Evolutionary conservation across 148 eudicot species (phyloP).

Genomic region (Dianthus caryophyllus): DNA sequence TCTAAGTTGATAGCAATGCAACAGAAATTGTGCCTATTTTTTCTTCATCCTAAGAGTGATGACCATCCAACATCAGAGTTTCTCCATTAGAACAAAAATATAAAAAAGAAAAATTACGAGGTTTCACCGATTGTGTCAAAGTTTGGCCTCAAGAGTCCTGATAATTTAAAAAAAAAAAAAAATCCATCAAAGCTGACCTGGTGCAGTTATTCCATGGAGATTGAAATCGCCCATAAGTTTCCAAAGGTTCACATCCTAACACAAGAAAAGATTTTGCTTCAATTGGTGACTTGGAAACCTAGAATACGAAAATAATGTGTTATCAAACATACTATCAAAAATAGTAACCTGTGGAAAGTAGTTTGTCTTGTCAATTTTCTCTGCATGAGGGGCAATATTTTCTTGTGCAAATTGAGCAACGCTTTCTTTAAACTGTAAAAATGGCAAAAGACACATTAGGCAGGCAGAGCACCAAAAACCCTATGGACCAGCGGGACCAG

Average conservation of each 20-base stretch:
- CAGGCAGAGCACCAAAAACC: too few relatives aligned
- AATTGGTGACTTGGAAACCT: background rate
- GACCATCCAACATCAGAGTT: too few relatives aligned
- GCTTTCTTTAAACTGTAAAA: constrained; percentile 84
- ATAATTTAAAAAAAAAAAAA: too few relatives aligned
- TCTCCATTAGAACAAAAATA: too few relatives aligned
- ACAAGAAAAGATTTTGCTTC: constrained; percentile 9
- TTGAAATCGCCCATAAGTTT: constrained; percentile 95
- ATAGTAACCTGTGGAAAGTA: constrained; percentile 71
- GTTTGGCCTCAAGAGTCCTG: background rate
- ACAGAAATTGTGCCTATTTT: too few relatives aligned
- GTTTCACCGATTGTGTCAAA: background rate
- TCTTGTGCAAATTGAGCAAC: constrained; percentile 94
- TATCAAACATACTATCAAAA: background rate
- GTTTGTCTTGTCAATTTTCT: constrained; percentile 70
- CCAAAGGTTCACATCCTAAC: constrained; percentile 88
- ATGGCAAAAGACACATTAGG: background rate
- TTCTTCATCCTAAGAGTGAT: too few relatives aligned
- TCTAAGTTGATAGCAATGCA: too few relatives aligned
- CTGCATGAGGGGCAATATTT: constrained; percentile 88
- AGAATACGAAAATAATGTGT: background rate
- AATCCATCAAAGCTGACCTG: constrained; percentile 42
- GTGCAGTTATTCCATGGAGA: constrained; percentile 95
- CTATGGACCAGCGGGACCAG: background rate
- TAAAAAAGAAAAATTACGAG: background rate